Conservation (phyloP, 1,284 basidiomycete genomes). For the Trichosporon asahii region DNA sequence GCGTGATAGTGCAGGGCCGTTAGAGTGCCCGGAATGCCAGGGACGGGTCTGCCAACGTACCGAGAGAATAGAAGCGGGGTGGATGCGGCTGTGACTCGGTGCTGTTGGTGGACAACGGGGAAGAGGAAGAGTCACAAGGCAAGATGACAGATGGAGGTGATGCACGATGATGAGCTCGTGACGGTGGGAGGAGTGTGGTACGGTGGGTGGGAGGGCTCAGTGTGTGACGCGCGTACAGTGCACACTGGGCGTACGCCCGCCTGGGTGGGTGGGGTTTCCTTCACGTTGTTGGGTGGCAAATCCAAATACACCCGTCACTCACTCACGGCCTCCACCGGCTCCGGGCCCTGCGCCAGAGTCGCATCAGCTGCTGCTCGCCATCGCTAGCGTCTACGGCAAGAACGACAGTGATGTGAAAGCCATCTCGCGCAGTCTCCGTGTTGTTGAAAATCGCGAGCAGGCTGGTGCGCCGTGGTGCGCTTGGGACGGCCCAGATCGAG, state of each 20-base stretch:
- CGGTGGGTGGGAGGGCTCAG: neutral
- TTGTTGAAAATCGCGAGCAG: neutral
- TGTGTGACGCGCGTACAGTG: constrained; percentile 3
- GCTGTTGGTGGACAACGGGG: neutral
- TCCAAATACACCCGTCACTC: neutral
- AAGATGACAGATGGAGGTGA: neutral
- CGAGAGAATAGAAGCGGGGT: neutral
- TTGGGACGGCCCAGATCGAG: neutral
- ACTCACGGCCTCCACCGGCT: neutral
- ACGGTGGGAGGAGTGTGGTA: neutral
- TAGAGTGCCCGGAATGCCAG: neutral
- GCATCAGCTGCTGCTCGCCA: neutral
- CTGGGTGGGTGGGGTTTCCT: neutral
- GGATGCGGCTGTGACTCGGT: neutral
- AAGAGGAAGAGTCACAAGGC: constrained; percentile 8
- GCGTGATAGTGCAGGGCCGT: neutral
- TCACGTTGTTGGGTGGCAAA: constrained; percentile 8
- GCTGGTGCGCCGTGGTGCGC: neutral
- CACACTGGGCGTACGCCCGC: neutral
- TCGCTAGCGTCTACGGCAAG: neutral
- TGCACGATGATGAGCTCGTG: constrained; percentile 7
- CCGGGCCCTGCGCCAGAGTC: neutral
- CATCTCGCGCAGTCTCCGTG: neutral
- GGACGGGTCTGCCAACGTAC: neutral
- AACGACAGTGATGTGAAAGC: neutral